These are phyloP conservation scores for Benincasa hispida DNA, from an alignment of 306 rosid species.

Conservation along the genomic window DNA sequence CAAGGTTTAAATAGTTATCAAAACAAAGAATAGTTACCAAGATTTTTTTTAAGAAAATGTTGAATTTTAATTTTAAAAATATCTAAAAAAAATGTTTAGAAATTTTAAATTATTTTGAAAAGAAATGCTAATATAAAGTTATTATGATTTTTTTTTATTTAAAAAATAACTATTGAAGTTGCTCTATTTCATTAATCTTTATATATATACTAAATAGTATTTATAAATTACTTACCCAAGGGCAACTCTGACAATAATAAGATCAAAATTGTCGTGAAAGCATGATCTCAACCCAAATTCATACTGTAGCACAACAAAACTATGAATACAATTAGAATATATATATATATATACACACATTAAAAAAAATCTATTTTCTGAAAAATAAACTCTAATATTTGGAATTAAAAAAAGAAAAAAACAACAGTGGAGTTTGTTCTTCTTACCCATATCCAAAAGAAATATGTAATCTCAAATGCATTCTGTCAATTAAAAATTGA, in stretches of 20 bases:
- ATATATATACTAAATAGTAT: not conserved
- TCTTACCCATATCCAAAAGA: constrained; percentile 89
- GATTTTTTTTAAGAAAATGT: too few relatives aligned
- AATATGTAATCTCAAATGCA: constrained; percentile 88
- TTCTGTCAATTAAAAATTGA: constrained; percentile 38
- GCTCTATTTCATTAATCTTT: too few relatives aligned
- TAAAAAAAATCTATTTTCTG: not conserved
- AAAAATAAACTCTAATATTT: not conserved
- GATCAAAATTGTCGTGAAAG: constrained; percentile 49
- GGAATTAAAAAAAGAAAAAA: not conserved
- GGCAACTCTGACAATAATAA: constrained; percentile 41
- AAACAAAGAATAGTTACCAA: too few relatives aligned
- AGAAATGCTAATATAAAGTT: too few relatives aligned
- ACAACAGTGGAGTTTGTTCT: not conserved
- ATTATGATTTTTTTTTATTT: too few relatives aligned
- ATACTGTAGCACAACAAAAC: constrained; percentile 44
- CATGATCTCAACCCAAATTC: constrained; percentile 86
- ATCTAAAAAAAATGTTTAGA: too few relatives aligned
- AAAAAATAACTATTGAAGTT: too few relatives aligned
- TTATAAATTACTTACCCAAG: constrained; percentile 49
- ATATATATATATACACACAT: too few relatives aligned
- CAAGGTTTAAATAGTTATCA: too few relatives aligned
- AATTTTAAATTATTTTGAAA: too few relatives aligned
- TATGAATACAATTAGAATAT: not conserved
- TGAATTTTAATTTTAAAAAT: too few relatives aligned